Base-by-base conservation (phyloP, 2,329 filamentous ascomycete genomes). In the Alternaria sp. region DNA sequence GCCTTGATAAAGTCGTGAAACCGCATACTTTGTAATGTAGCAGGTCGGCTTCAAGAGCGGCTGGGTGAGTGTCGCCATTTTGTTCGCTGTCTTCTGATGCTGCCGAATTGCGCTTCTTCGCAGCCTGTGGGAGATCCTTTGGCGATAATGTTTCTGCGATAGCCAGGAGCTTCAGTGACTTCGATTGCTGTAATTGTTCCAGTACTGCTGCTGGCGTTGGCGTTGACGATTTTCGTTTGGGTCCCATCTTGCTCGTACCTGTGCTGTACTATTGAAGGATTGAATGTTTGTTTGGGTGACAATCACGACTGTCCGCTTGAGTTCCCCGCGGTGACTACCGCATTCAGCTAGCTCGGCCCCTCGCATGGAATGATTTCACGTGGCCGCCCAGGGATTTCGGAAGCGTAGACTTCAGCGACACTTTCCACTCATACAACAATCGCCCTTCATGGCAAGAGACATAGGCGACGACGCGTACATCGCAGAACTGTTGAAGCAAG, bases 11-110 rank as follows among this genome's bases (percentile, higher is more conserved):
- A 21, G 36, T 17, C 14, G 13, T 23, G 5, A 14, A 31, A 3
- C 3, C 7, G 50, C 50, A 14, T 73, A 86, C 86, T 74, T 91
- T 92, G 81, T 98, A 97, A 78, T 98, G 93, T 29, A 85, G 83
- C 28, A 98, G 83, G 77, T 98, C 94, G 28, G 91, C 91, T 64
- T 91, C 88, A 7, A 98, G 83, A 17, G 89, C 89, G 14, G 90
- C 86, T 0, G 93, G 74, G 51, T 77, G 71, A 28, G 92, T 9
- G 88, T 91, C 17, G 87, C 86, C 60, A 85, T 86, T 65, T 89
- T 87, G 61, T 88, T 83, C 24, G 85, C 83, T 60, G 45, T 87
- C 86, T 77, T 95, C 91, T 4, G 92, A 96, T 31, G 83, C 88
- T 62, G 90, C 84, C 28, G 78, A 81, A 51, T 68, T 74, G 54